These are phyloP conservation scores for Termitomyces eurrhizus DNA, from an alignment of 768 basidiomycete species.

Conservation along the genomic window DNA sequence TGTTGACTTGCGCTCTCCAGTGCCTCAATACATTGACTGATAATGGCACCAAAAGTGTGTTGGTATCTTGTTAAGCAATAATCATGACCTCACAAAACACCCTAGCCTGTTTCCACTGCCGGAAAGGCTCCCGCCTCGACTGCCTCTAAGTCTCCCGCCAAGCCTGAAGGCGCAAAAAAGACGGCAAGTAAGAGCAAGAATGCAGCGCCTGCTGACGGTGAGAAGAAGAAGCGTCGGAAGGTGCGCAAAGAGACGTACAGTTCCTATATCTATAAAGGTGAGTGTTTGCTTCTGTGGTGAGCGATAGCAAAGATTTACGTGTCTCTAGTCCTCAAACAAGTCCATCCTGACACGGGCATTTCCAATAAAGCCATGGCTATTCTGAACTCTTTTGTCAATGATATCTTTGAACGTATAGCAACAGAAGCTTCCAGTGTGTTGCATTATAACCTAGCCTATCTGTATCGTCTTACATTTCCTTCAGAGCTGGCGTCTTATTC, in stretches of 20 bases:
- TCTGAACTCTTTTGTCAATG: slow-evolving; percentile 81
- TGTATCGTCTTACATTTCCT: slow-evolving; percentile 31
- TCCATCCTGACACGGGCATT: slow-evolving; percentile 92
- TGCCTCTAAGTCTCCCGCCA: slow-evolving; percentile 43
- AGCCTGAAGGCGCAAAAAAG: slow-evolving; percentile 41
- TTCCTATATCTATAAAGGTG: slow-evolving; percentile 83
- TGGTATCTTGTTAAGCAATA: not conserved
- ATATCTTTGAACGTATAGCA: slow-evolving; percentile 80
- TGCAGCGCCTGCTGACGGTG: slow-evolving; percentile 49
- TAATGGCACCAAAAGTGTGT: slow-evolving; percentile 31
- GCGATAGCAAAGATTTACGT: not conserved
- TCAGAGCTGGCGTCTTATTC: slow-evolving; percentile 79
- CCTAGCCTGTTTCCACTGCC: slow-evolving; percentile 65
- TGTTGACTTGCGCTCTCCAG: slow-evolving; percentile 3
- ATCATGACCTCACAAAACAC: not conserved
- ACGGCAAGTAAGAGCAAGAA: slow-evolving; percentile 33
- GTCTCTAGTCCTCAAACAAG: slow-evolving; percentile 74
- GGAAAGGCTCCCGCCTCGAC: slow-evolving; percentile 57
- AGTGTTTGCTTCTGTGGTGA: slow-evolving; percentile 12
- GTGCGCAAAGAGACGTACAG: slow-evolving; percentile 79
- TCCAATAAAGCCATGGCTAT: slow-evolving; percentile 88
- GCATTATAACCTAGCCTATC: slow-evolving; percentile 19
- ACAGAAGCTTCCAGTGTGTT: slow-evolving; percentile 64
- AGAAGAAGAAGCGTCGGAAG: slow-evolving; percentile 83
- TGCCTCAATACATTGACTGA: slow-evolving; percentile 4